Percentiles rank a stretch among this genome's conserved stretches.
phyloP scores from a whole-genome alignment of 192 early-diverging fungal species.

The Martensiomyces pterosporus region DNA sequence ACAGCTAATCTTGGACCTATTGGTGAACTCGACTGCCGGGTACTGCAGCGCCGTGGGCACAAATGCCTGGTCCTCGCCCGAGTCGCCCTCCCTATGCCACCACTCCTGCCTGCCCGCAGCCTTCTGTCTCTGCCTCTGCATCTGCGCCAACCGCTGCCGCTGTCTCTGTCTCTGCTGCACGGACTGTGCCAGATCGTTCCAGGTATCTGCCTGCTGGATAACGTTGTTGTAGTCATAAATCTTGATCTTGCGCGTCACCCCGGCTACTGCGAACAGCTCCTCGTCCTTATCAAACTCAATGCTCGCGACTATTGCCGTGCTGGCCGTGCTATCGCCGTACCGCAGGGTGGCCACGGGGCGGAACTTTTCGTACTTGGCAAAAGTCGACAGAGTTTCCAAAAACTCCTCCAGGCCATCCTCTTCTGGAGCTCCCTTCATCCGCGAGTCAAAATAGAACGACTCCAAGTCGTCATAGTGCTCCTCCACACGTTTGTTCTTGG shows the following conservation, averaged over 20 bases:
- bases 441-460: slow-evolving; percentile 65
- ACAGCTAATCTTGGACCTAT: slow-evolving; percentile 88
- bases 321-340: slow-evolving; percentile 68
- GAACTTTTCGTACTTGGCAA: slow-evolving; percentile 67
- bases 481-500: slow-evolving; percentile 44
- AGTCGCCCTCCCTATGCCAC: slow-evolving; percentile 44
- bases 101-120: slow-evolving; percentile 29
- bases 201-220: slow-evolving; percentile 43
- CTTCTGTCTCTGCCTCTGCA: slow-evolving; percentile 6
- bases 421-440: slow-evolving; percentile 44
- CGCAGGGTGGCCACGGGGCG: slow-evolving; percentile 71
- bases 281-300: slow-evolving; percentile 95
- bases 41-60: slow-evolving; percentile 59
- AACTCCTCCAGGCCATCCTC: slow-evolving; percentile 44
- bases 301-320: slow-evolving; percentile 81
- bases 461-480: slow-evolving; percentile 70
- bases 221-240: slow-evolving; percentile 77
- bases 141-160: slow-evolving; percentile 10
- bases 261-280: slow-evolving; percentile 90
- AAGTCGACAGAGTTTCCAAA: slow-evolving; percentile 59
- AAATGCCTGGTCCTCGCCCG: slow-evolving; percentile 25
- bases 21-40: slow-evolving; percentile 74
- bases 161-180: slow-evolving; percentile 6
- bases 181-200: slow-evolving; percentile 29
- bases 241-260: slow-evolving; percentile 89